These are phyloP conservation scores for Fusarium multiceps DNA, from an alignment of 2,329 filamentous ascomycete genomes.

Conservation along the genomic window DNA sequence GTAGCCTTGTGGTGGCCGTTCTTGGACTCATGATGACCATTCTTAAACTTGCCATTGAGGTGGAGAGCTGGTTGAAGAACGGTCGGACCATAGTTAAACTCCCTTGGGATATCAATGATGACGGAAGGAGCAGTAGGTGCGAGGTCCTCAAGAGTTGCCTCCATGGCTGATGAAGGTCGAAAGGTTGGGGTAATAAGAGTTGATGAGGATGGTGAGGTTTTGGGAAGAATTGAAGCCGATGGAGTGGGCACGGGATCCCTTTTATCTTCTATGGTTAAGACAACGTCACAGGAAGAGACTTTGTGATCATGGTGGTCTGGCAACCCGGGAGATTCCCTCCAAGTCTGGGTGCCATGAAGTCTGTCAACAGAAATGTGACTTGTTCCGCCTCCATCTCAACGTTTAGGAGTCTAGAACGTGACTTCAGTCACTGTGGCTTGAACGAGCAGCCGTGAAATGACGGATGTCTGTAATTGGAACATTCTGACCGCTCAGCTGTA, in stretches of 20 bases:
- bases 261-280: neutral
- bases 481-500: neutral
- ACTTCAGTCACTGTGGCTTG: neutral
- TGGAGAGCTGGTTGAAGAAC: neutral
- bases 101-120: neutral
- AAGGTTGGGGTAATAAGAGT: neutral
- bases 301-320: neutral
- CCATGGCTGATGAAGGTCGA: neutral
- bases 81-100: neutral
- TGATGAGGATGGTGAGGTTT: neutral
- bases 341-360: neutral
- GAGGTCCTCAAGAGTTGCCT: neutral
- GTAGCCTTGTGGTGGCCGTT: neutral
- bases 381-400: neutral
- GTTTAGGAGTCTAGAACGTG: neutral
- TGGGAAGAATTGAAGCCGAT: rapidly evolving
- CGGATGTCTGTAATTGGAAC: neutral
- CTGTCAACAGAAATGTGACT: neutral
- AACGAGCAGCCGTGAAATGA: rapidly evolving
- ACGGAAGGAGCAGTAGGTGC: neutral
- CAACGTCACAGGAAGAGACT: rapidly evolving
- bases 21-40: neutral
- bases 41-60: neutral
- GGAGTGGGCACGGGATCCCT: rapidly evolving
- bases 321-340: rapidly evolving